Percentiles rank a stretch among this genome's conserved stretches.
Conservation (phyloP, 257 asterid genomes). For the Ilex asprella region DNA sequence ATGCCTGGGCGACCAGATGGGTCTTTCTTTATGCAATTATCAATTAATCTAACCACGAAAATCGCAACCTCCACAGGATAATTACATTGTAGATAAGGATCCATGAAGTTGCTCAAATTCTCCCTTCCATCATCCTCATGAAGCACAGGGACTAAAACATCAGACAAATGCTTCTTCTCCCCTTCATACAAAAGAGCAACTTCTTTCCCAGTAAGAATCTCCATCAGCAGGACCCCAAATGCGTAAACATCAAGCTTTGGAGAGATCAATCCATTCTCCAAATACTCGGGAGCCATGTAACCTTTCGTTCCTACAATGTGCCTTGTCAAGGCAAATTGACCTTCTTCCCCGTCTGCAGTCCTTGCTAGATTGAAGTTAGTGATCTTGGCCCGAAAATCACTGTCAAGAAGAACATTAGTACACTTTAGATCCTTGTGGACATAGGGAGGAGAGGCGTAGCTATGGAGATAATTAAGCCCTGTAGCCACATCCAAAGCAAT, state of each 20-base stretch:
- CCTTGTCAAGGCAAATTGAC: conserved; percentile 69
- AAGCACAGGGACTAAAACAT: conserved; percentile 27
- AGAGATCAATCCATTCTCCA: conserved; percentile 77
- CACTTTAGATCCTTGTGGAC: conserved; percentile 75
- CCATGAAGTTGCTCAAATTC: conserved; percentile 37
- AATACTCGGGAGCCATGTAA: conserved; percentile 94
- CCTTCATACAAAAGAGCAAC: conserved; percentile 31
- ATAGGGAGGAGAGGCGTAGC: conserved; percentile 68
- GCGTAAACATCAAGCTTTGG: conserved; percentile 82
- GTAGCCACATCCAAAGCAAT: conserved; percentile 67
- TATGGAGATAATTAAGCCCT: conserved; percentile 80
- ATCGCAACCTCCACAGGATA: conserved; percentile 49
- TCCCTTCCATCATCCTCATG: conserved; percentile 31
- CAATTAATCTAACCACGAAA: conserved; percentile 38
- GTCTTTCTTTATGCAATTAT: conserved; percentile 54
- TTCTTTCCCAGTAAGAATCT: conserved; percentile 75
- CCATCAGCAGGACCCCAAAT: conserved; percentile 73
- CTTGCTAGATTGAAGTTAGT: conserved; percentile 65
- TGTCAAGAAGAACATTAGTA: conserved; percentile 55
- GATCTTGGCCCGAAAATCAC: conserved; percentile 66
- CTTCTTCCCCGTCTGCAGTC: conserved; percentile 59
- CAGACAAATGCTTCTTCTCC: conserved; percentile 14
- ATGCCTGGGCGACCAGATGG: conserved; percentile 60
- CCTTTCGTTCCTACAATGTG: conserved; percentile 94
- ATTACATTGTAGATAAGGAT: conserved; percentile 44